These are phyloP conservation scores for Mortierella sp. DNA, from an alignment of 371 early-diverging fungal genomes.

Conservation along the genomic window DNA sequence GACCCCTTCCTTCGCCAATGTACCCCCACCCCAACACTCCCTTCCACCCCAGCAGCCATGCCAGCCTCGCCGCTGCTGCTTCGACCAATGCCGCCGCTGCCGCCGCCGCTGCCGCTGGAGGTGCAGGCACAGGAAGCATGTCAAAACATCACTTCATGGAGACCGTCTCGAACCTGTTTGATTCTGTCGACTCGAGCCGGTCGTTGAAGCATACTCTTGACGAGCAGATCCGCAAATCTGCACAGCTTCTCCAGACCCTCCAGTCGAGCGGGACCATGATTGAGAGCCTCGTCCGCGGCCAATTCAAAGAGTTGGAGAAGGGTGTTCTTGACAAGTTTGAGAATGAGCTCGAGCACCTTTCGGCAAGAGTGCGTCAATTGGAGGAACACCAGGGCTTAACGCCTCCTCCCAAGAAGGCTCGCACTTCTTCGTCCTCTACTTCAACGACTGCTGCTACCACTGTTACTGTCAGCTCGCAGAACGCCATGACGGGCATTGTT, in stretches of 20 bases:
- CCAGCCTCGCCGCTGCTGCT: conserved; percentile 39
- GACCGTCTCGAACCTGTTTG: conserved; percentile 72
- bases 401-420: conserved; percentile 39
- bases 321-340: conserved; percentile 63
- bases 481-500: conserved; percentile 31
- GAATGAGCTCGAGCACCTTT: conserved; percentile 43
- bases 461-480: neutral
- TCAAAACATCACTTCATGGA: conserved; percentile 66
- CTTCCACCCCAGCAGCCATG: conserved; percentile 41
- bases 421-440: neutral
- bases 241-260: conserved; percentile 82
- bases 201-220: conserved; percentile 75
- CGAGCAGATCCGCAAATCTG: conserved; percentile 83
- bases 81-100: conserved; percentile 28
- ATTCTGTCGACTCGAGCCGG: conserved; percentile 70
- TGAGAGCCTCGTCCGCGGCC: conserved; percentile 80
- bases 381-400: conserved; percentile 51
- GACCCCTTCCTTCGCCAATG: conserved; percentile 53
- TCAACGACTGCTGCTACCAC: neutral
- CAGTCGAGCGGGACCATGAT: conserved; percentile 82
- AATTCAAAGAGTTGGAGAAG: conserved; percentile 82
- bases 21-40: conserved; percentile 49
- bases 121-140: conserved; percentile 32
- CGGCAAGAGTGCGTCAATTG: conserved; percentile 30
- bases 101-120: neutral